Conservation (phyloP, 805 yeast species). For the Saturnispora besseyi region DNA sequence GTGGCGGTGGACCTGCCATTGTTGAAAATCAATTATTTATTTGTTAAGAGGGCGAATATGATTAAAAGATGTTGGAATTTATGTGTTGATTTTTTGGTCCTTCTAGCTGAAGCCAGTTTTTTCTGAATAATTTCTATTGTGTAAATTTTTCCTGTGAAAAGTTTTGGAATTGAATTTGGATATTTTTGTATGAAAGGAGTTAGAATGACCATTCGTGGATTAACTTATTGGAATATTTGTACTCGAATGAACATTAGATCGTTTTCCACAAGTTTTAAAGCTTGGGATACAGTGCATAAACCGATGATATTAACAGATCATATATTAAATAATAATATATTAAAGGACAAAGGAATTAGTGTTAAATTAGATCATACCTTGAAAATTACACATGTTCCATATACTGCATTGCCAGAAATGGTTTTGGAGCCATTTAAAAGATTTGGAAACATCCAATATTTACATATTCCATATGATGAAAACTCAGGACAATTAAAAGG, state of each 20-base stretch:
- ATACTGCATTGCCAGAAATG: conserved; percentile 18
- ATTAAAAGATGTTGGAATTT: not conserved
- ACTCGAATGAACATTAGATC: not conserved
- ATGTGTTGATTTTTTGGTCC: not conserved
- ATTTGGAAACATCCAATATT: conserved; percentile 19
- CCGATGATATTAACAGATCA: conserved; percentile 4
- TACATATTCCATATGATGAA: conserved; percentile 12
- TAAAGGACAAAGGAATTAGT: not conserved
- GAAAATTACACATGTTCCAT: conserved; percentile 14
- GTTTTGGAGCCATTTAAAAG: conserved; percentile 20
- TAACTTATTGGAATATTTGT: not conserved
- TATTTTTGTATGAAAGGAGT: not conserved
- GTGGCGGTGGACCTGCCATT: conserved; percentile 42
- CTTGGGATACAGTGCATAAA: not conserved
- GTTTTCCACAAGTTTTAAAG: not conserved
- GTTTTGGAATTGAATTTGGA: not conserved
- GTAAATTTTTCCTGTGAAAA: not conserved
- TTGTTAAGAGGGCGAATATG: not conserved
- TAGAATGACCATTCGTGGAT: not conserved
- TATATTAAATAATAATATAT: not conserved
- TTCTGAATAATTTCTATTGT: not conserved
- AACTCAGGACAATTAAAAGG: conserved; percentile 19
- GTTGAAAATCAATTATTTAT: not conserved
- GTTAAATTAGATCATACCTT: conserved; percentile 3
- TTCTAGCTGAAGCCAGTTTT: too few relatives aligned